Conservation (phyloP, 2,329 filamentous ascomycete species). For the Scortechinia acanthostroma region DNA sequence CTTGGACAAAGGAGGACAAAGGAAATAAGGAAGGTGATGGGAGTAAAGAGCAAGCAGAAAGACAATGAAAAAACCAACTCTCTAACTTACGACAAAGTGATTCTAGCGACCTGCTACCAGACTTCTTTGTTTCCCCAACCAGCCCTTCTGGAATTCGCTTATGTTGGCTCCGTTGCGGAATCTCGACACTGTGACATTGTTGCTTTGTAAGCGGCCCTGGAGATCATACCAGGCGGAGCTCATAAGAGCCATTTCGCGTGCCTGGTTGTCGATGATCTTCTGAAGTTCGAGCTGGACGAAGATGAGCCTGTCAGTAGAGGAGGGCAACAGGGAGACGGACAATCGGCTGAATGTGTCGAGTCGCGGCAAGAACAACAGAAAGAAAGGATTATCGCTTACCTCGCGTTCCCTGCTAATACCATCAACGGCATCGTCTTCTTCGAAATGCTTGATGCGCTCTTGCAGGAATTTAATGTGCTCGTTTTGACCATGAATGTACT, state of each 20-base stretch:
- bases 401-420: slow-evolving; percentile 26
- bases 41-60: no score
- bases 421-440: slow-evolving; percentile 20
- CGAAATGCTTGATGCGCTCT: slow-evolving; percentile 25
- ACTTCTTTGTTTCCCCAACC: slow-evolving; percentile 31
- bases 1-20: no score
- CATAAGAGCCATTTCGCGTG: slow-evolving; percentile 31
- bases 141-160: slow-evolving; percentile 28
- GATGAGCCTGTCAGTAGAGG: slow-evolving; percentile 1
- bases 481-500: slow-evolving; percentile 31
- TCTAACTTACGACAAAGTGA: no score
- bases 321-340: neutral
- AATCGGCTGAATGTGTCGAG: no score
- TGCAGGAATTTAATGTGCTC: slow-evolving; percentile 29
- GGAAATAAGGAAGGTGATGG: no score
- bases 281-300: slow-evolving; percentile 24
- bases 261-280: slow-evolving; percentile 25
- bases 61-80: no score
- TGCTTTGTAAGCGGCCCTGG: slow-evolving; percentile 30
- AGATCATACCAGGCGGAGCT: slow-evolving; percentile 36
- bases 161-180: slow-evolving; percentile 19
- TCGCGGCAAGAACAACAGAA: no score
- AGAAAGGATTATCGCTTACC: no score
- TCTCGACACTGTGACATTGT: slow-evolving; percentile 27
- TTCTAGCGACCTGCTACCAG: no score